These are phyloP conservation scores for Penicillium diatomitis DNA, from an alignment of 495 filamentous ascomycete genomes.

Conservation along the genomic window DNA sequence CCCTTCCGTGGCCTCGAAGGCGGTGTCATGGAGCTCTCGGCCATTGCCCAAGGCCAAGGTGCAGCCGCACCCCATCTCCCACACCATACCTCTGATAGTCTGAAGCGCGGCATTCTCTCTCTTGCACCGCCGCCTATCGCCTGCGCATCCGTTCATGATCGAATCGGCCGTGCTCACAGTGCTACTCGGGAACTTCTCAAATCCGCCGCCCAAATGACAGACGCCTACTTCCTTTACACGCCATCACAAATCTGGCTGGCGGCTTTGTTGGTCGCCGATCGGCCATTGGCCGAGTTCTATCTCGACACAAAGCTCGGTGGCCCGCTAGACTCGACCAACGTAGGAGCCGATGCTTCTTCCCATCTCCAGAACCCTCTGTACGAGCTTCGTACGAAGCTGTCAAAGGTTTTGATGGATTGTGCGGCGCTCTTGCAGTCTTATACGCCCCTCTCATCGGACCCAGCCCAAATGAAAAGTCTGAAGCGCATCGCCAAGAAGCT, in stretches of 20 bases:
- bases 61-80: slow-evolving; percentile 28
- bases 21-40: slow-evolving; percentile 71
- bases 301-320: slow-evolving; percentile 59
- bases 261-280: slow-evolving; percentile 65
- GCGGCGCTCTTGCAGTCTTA: slow-evolving; percentile 28
- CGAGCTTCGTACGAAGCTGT: slow-evolving; percentile 34
- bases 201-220: slow-evolving; percentile 71
- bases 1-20: slow-evolving; percentile 83
- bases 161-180: slow-evolving; percentile 60
- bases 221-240: slow-evolving; percentile 93
- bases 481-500: slow-evolving; percentile 62
- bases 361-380: slow-evolving; percentile 16
- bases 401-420: slow-evolving; percentile 35
- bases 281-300: slow-evolving; percentile 60
- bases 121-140: slow-evolving; percentile 18
- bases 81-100: slow-evolving; percentile 26
- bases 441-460: slow-evolving; percentile 32
- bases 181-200: slow-evolving; percentile 66
- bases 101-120: slow-evolving; percentile 23
- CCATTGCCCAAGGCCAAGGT: slow-evolving; percentile 46
- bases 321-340: slow-evolving; percentile 9
- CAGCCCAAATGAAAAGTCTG: slow-evolving; percentile 43
- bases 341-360: slow-evolving; percentile 1
- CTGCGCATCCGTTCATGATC: slow-evolving; percentile 22
- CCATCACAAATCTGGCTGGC: slow-evolving; percentile 89